Evolutionary conservation across 2,329 filamentous ascomycete genomes (phyloP).

Genomic region (Calonectria honghensis): DNA sequence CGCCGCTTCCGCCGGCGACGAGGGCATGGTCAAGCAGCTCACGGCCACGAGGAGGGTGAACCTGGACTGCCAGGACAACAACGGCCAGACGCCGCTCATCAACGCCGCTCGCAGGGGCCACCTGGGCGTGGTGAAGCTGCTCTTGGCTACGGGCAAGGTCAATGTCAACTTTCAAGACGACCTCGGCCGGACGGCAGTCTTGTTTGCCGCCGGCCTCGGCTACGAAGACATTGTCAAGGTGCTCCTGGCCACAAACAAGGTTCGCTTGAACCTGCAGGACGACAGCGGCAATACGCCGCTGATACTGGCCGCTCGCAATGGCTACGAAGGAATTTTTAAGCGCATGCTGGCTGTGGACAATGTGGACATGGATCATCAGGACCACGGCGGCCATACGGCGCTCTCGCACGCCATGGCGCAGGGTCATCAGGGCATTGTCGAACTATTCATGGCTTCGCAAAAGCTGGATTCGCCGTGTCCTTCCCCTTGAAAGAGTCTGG

Average conservation of each 20-base stretch:
- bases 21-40: constrained; percentile 11
- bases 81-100: constrained; percentile 12
- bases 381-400: constrained; percentile 6
- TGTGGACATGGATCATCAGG: background rate
- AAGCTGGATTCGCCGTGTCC: constrained; percentile 13
- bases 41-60: background rate
- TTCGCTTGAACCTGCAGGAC: background rate
- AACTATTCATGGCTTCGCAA: background rate
- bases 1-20: background rate
- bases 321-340: background rate
- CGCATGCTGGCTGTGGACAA: background rate
- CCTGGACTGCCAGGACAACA: background rate
- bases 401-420: constrained; percentile 6
- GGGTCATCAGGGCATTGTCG: background rate
- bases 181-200: background rate
- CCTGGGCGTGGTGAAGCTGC: background rate
- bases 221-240: background rate
- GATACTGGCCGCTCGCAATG: background rate
- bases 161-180: constrained; percentile 8
- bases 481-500: background rate
- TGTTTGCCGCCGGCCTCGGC: constrained; percentile 3
- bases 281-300: constrained; percentile 9
- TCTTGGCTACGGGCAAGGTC: background rate
- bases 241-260: constrained; percentile 5
- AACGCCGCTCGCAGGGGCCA: constrained; percentile 1